These are phyloP conservation scores for Dicorynia guianensis DNA, from an alignment of 306 rosid genomes.

Conservation along the genomic window DNA sequence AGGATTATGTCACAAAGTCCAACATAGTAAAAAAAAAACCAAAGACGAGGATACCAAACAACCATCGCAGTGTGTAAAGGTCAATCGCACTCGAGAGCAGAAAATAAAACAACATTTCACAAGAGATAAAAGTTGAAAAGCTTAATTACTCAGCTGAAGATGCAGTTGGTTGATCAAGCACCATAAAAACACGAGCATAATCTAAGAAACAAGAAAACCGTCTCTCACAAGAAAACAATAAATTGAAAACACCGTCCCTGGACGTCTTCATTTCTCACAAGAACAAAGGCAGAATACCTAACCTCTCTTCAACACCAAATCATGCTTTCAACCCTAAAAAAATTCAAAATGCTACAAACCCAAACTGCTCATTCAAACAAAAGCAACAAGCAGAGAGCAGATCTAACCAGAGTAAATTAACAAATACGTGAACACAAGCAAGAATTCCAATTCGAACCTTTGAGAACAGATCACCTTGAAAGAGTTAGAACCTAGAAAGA, in stretches of 20 bases:
- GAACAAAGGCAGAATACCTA: constrained; percentile 26
- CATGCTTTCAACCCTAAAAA: constrained; percentile 66
- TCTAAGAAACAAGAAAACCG: neutral
- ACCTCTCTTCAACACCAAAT: constrained; percentile 48
- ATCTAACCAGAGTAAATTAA: constrained; percentile 47
- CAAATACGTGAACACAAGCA: constrained; percentile 10
- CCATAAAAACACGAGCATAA: neutral
- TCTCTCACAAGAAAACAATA: too few relatives aligned
- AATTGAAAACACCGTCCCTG: constrained; percentile 77
- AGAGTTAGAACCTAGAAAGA: constrained; percentile 49
- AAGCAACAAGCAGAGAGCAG: constrained; percentile 50
- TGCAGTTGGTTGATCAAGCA: constrained; percentile 32
- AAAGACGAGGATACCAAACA: neutral
- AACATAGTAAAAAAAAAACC: constrained; percentile 26
- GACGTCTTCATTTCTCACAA: constrained; percentile 83
- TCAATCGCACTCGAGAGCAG: constrained; percentile 6
- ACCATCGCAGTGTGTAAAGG: too few relatives aligned
- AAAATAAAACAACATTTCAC: neutral
- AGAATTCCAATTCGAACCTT: constrained; percentile 34
- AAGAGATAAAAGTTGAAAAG: constrained; percentile 7
- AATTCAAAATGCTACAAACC: constrained; percentile 47
- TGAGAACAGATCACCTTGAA: constrained; percentile 53
- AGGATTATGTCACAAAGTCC: constrained; percentile 34
- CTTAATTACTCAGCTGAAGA: constrained; percentile 34
- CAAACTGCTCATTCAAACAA: constrained; percentile 52